phyloP scores from a whole-genome alignment of 495 filamentous ascomycete genomes.

The Cryomyces minteri region DNA sequence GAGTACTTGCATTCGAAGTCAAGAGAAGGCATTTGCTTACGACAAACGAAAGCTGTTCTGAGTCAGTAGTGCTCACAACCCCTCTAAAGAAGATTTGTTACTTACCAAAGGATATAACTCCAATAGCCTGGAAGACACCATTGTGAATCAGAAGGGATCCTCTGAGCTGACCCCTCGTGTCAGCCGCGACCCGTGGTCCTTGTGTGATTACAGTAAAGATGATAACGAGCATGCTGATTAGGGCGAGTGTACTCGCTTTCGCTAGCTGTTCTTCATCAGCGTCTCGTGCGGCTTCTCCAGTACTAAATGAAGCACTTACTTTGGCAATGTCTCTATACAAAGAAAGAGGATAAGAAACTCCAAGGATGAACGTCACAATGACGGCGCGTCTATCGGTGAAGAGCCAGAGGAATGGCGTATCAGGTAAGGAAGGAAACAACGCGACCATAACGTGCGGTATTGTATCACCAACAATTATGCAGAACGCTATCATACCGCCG shows the following conservation, averaged over 20 bases:
- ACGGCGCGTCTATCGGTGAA: conserved; percentile 63
- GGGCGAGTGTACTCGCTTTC: conserved; percentile 80
- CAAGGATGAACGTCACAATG: conserved; percentile 69
- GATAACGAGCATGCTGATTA: conserved; percentile 84
- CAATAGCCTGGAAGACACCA: conserved; percentile 87
- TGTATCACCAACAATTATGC: conserved; percentile 88
- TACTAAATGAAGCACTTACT: conserved; percentile 28
- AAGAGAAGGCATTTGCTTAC: conserved; percentile 21
- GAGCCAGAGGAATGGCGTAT: conserved; percentile 62
- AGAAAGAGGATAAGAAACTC: conserved; percentile 80
- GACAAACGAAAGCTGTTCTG: conserved; percentile 63
- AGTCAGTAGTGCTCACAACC: conserved; percentile 3
- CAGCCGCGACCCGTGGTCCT: conserved; percentile 48
- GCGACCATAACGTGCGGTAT: conserved; percentile 79
- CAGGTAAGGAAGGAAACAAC: conserved; percentile 54
- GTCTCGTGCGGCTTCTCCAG: not conserved
- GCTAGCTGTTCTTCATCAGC: conserved; percentile 41
- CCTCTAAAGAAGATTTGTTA: not conserved
- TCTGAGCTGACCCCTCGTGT: conserved; percentile 49
- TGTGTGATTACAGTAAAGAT: conserved; percentile 79
- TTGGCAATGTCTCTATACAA: conserved; percentile 95
- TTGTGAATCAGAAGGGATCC: conserved; percentile 51
- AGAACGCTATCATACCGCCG: conserved; percentile 96
- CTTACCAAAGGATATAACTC: conserved; percentile 91
- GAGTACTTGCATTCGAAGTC: not conserved